Conservation (phyloP, 176 grass and related monocot species). For the Melocanna baccifera region DNA sequence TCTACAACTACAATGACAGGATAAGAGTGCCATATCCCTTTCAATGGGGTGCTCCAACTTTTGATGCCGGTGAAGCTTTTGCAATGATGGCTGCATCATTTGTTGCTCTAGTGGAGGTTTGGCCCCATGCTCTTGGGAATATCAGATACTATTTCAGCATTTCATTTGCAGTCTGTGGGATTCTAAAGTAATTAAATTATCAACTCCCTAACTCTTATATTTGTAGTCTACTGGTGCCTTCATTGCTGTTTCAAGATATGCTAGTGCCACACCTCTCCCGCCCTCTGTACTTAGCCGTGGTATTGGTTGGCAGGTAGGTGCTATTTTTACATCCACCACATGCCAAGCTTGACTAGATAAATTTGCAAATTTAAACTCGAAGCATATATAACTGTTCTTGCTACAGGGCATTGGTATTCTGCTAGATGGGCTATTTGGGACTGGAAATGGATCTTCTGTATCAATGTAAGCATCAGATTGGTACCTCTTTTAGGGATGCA, state of each 20-base stretch:
- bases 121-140: background rate
- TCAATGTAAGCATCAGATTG: constrained; percentile 69
- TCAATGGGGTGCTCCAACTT: constrained; percentile 93
- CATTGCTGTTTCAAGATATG: constrained; percentile 89
- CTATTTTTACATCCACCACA: background rate
- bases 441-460: constrained; percentile 89
- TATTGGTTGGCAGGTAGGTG: constrained; percentile 91
- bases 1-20: constrained; percentile 48
- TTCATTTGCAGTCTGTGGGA: background rate
- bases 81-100: constrained; percentile 99
- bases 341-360: background rate
- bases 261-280: constrained; percentile 87
- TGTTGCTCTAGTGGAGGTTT: constrained; percentile 91
- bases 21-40: constrained; percentile 99
- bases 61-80: constrained; percentile 98
- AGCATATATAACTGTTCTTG: constrained; percentile 15
- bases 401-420: constrained; percentile 90
- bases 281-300: constrained; percentile 95
- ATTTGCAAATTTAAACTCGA: background rate
- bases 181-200: constrained; percentile 10
- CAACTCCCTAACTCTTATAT: constrained; percentile 4
- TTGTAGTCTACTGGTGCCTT: constrained; percentile 94
- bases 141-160: background rate
- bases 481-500: background rate
- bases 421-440: constrained; percentile 94